Conservation (phyloP, 1,284 basidiomycete genomes). For the Papiliotrema terrestris region DNA sequence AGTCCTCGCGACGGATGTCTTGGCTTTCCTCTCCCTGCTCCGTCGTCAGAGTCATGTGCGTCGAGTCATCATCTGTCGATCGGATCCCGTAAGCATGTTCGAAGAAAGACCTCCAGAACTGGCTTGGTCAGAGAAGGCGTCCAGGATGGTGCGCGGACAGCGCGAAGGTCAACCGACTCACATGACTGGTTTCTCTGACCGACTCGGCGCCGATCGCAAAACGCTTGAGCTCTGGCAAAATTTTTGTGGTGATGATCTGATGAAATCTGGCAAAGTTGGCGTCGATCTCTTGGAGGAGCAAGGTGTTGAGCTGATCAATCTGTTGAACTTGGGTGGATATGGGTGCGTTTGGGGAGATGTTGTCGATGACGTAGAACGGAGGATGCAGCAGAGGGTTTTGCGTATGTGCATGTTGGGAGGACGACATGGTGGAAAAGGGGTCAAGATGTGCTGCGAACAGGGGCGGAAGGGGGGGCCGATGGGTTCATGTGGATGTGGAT, state of each 20-base stretch:
- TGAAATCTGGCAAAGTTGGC: constrained; percentile 89
- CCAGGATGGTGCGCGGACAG: background rate
- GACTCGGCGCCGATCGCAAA: constrained; percentile 83
- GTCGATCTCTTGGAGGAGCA: constrained; percentile 76
- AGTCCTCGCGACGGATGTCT: background rate
- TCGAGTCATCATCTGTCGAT: constrained; percentile 54
- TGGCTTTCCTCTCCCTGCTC: constrained; percentile 9
- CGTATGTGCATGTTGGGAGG: constrained; percentile 2
- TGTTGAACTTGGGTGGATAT: constrained; percentile 75
- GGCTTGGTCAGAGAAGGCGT: background rate
- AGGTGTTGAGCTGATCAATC: constrained; percentile 90
- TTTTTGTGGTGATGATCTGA: constrained; percentile 71
- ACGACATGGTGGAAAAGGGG: background rate
- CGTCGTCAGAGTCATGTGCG: constrained; percentile 8
- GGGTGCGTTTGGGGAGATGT: constrained; percentile 69
- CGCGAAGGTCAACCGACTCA: constrained; percentile 43
- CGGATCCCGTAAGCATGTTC: constrained; percentile 59
- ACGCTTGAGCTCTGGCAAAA: constrained; percentile 82
- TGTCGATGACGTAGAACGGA: constrained; percentile 57
- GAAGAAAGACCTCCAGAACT: constrained; percentile 97
- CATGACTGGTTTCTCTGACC: constrained; percentile 81
- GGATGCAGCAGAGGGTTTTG: constrained; percentile 32
- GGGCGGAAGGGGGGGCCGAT: background rate
- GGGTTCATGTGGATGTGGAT: background rate
- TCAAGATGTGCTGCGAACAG: background rate